phyloP scores from a whole-genome alignment of 306 rosid genomes.

The Pachyrhizus erosus region DNA sequence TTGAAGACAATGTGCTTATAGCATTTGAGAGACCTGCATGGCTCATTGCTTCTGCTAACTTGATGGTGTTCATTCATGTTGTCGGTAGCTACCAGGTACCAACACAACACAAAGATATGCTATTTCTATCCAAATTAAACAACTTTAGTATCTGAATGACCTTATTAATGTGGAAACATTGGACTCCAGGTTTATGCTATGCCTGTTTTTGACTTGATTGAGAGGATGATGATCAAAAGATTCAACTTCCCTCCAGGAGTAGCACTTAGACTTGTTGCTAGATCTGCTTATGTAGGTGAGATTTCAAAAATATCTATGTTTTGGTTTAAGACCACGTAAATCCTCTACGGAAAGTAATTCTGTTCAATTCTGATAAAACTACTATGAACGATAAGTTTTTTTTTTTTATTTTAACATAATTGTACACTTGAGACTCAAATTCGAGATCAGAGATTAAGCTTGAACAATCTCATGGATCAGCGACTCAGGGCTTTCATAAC shows the following conservation, averaged over 20 bases:
- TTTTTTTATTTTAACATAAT: no score
- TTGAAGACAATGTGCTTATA: conserved; percentile 74
- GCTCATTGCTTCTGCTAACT: conserved; percentile 93
- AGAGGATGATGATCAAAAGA: conserved; percentile 64
- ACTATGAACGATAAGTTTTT: neutral
- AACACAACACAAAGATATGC: conserved; percentile 15
- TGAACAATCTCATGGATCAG: neutral
- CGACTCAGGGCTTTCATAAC: neutral
- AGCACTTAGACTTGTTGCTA: conserved; percentile 71
- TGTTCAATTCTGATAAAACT: neutral
- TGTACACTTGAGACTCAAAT: neutral
- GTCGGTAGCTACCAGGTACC: conserved; percentile 94
- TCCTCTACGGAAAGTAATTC: neutral
- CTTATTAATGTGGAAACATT: conserved; percentile 8
- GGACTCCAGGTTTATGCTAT: conserved; percentile 78
- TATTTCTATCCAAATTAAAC: neutral
- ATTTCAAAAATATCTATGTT: neutral
- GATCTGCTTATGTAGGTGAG: conserved; percentile 83
- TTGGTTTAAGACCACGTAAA: neutral
- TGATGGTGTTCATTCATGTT: conserved; percentile 90
- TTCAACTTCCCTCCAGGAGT: conserved; percentile 71
- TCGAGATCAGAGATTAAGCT: neutral
- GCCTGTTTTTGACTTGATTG: conserved; percentile 88
- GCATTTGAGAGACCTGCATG: conserved; percentile 73
- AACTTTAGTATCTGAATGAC: conserved; percentile 1